Percentiles rank a stretch among this genome's conserved stretches.
phyloP scores from a whole-genome alignment of 78 protist genomes.

The Dictyostelium firmibasis region DNA sequence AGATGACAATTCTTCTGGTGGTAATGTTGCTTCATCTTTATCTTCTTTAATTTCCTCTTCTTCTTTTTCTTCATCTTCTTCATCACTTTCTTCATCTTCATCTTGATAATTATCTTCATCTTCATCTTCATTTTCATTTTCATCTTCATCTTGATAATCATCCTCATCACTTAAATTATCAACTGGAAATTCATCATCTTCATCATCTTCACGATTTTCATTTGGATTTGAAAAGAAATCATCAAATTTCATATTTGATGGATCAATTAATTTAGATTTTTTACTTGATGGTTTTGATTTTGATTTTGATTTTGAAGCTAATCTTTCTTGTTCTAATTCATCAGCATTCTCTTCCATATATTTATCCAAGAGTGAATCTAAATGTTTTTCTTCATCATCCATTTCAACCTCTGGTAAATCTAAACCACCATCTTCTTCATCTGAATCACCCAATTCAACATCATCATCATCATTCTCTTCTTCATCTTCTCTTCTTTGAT shows the following conservation, averaged over 20 bases:
- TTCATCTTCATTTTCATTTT: neutral
- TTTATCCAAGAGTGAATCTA: slow-evolving; percentile 41
- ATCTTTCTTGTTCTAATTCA: neutral
- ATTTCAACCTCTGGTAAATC: slow-evolving; percentile 61
- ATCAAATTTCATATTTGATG: slow-evolving; percentile 39
- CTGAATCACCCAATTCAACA: slow-evolving; percentile 36
- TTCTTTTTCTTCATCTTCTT: neutral
- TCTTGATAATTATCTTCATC: neutral
- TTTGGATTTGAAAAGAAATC: slow-evolving; percentile 54
- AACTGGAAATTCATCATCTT: slow-evolving; percentile 35
- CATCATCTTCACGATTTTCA: neutral
- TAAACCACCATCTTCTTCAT: slow-evolving; percentile 68
- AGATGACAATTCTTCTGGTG: slow-evolving; percentile 36
- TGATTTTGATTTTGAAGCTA: neutral
- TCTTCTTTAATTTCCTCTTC: slow-evolving; percentile 1
- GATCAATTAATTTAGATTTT: slow-evolving; percentile 9
- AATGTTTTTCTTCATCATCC: slow-evolving; percentile 27
- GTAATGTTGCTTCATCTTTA: slow-evolving; percentile 30
- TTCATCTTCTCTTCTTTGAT: slow-evolving; percentile 49
- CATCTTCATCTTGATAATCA: slow-evolving; percentile 45
- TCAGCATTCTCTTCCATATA: slow-evolving; percentile 12
- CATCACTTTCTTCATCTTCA: neutral
- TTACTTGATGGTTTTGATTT: neutral
- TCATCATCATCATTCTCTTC: slow-evolving; percentile 66
- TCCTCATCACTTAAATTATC: neutral